phyloP scores from a whole-genome alignment of 2,329 filamentous ascomycete genomes.

The Fusarium denticulatum region DNA sequence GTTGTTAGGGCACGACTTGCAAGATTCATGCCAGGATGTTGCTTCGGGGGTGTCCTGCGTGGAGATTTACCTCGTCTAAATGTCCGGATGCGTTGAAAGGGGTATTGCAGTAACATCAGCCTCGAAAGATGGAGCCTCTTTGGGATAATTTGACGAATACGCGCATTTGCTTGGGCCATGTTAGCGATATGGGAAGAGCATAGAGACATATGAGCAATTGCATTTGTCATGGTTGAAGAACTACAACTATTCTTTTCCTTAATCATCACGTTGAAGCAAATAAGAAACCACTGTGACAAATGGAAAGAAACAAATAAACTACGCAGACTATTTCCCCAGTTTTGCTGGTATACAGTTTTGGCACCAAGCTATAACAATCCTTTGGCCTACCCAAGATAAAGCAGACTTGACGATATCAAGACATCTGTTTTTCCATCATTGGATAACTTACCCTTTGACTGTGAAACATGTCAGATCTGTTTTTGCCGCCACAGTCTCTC shows the following conservation, averaged over 20 bases:
- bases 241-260: background rate
- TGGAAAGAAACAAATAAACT: background rate
- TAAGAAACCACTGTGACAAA: background rate
- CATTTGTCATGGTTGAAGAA: background rate
- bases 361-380: too few relatives aligned
- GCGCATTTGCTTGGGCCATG: background rate
- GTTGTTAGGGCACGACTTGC: background rate
- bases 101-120: background rate
- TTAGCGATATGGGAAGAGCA: background rate
- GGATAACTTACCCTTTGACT: background rate
- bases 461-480: too few relatives aligned
- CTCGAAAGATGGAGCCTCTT: background rate
- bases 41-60: fast-evolving
- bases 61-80: background rate
- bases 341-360: background rate
- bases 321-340: fast-evolving
- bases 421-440: background rate
- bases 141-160: background rate
- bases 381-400: background rate
- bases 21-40: background rate
- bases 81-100: background rate
- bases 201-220: background rate
- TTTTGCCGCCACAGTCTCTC: background rate
- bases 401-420: background rate
- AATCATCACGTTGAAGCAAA: background rate